phyloP scores from a whole-genome alignment of 805 yeast genomes.

The Cyberlindnera xishuangbannaensis region DNA sequence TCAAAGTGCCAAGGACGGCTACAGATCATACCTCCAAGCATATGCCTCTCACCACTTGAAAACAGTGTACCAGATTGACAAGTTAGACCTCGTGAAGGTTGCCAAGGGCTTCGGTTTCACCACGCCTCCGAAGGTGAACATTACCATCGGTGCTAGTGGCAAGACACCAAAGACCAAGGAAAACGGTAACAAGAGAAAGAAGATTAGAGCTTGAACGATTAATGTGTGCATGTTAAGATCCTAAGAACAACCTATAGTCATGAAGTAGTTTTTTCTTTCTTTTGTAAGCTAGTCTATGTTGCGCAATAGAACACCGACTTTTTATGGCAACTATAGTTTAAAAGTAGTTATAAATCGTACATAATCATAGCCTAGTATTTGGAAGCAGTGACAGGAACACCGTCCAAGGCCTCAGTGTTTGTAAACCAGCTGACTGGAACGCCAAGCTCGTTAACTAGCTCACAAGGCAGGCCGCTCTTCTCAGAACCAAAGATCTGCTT shows the following conservation, averaged over 20 bases:
- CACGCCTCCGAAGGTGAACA: constrained; percentile 94
- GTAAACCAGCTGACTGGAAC: constrained; percentile 77
- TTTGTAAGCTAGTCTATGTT: too few relatives aligned
- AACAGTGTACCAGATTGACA: constrained; percentile 94
- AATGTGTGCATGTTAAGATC: too few relatives aligned
- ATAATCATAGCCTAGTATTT: constrained; percentile 16
- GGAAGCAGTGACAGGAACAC: constrained; percentile 36
- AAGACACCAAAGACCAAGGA: constrained; percentile 41
- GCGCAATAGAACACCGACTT: too few relatives aligned
- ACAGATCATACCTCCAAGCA: constrained; percentile 93
- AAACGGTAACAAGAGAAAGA: constrained; percentile 15
- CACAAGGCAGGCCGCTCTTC: constrained; percentile 56
- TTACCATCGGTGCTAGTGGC: constrained; percentile 91
- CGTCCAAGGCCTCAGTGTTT: constrained; percentile 67
- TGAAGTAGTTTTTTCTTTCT: too few relatives aligned
- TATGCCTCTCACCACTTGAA: constrained; percentile 95
- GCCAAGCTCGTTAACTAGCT: constrained; percentile 58
- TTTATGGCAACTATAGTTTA: too few relatives aligned
- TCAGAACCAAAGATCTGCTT: constrained; percentile 59
- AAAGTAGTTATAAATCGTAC: too few relatives aligned
- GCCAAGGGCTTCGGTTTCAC: constrained; percentile 94
- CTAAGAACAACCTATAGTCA: too few relatives aligned
- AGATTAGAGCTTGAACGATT: constrained; percentile 7
- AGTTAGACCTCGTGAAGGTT: constrained; percentile 87
- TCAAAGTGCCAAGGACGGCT: constrained; percentile 95